Conservation (phyloP, 306 rosid genomes). For the Dryas drummondii region DNA sequence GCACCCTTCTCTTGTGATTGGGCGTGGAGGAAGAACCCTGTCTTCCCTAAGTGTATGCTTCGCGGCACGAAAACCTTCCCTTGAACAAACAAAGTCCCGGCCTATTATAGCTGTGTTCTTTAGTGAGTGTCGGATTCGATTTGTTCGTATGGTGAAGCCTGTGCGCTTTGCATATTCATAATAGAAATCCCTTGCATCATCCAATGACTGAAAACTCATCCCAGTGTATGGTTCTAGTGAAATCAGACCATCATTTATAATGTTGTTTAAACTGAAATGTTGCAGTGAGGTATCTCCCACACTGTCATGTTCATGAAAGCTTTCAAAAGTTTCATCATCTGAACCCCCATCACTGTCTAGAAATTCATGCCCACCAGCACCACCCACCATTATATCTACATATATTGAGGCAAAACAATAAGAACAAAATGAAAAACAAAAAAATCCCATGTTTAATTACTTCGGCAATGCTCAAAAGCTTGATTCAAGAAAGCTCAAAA, state of each 20-base stretch:
- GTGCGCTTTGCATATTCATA: conserved; percentile 26
- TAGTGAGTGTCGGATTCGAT: conserved; percentile 24
- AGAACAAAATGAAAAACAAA: too few species aligned
- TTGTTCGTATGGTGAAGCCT: conserved; percentile 27
- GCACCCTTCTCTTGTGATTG: conserved; percentile 27
- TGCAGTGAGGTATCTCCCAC: conserved; percentile 13
- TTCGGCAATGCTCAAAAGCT: too few species aligned
- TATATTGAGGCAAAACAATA: too few species aligned
- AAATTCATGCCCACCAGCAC: conserved; percentile 9
- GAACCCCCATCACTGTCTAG: conserved; percentile 16
- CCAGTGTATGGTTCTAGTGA: conserved; percentile 17
- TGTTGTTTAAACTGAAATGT: neutral
- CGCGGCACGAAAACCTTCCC: conserved; percentile 28
- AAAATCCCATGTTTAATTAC: too few species aligned
- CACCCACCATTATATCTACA: conserved; percentile 8
- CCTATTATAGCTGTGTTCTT: conserved; percentile 29
- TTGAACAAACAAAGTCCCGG: conserved; percentile 26
- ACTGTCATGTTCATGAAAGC: conserved; percentile 7
- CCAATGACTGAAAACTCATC: conserved; percentile 20
- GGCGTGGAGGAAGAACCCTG: conserved; percentile 28
- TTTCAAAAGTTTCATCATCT: conserved; percentile 13
- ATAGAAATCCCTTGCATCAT: conserved; percentile 29
- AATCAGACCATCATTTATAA: conserved; percentile 8
- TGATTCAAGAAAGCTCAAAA: too few species aligned
- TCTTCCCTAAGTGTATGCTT: conserved; percentile 22